Base-by-base conservation (phyloP, 768 basidiomycete genomes). In the Trametes cingulata region DNA sequence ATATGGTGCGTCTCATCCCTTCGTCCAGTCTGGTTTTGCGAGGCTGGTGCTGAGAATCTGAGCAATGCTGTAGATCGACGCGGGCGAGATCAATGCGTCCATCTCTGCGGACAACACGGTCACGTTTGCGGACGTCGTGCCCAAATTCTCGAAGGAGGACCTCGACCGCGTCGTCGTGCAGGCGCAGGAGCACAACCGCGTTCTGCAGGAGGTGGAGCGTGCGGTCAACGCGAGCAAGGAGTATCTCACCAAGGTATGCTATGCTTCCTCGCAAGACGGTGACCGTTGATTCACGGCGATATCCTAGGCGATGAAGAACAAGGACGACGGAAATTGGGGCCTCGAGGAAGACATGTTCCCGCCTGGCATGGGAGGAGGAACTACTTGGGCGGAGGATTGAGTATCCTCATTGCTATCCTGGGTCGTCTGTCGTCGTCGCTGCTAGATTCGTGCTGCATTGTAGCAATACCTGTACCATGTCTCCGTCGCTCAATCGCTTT, bases 91-190 rank as follows among this genome's bases (percentile, higher is more conserved):
- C 62, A 80, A 78, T 20, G 91, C 90, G 0, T 80, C 79, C 40
- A 82, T 94, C 35, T 84, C 86, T 1, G 80, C 82, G 1, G 78
- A 84, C 52, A 87, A 84, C 5, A 89, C 88, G 0, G 90, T 94
- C 19, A 85, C 86, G 0, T 92, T 93, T 72, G 81, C 82, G 17
- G 78, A 78, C 67, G 81, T 84, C 15, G 79, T 82, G 1, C 77
- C 82, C n/a, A 72, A 76, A 52, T 84, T 87, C 62, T 78, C 84
- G 14, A 81, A 83, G 61, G 76, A 74, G 9, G 82, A 90, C 53
- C 80, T 92, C 12, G 88, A 93, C 60, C 58, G 67, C 0, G 78
- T 85, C 5, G 75, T 93, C 42, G 73, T 67, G 52, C 76, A 78
- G 2, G 80, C 79, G 4, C 89, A 91, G 68, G 73, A 75, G 46